A percentile compares a stretch with the other conserved stretches of the same genome.
These are phyloP conservation scores for Phytophthora pini DNA, from an alignment of 352 stramenopile species.

Conservation along the genomic window DNA sequence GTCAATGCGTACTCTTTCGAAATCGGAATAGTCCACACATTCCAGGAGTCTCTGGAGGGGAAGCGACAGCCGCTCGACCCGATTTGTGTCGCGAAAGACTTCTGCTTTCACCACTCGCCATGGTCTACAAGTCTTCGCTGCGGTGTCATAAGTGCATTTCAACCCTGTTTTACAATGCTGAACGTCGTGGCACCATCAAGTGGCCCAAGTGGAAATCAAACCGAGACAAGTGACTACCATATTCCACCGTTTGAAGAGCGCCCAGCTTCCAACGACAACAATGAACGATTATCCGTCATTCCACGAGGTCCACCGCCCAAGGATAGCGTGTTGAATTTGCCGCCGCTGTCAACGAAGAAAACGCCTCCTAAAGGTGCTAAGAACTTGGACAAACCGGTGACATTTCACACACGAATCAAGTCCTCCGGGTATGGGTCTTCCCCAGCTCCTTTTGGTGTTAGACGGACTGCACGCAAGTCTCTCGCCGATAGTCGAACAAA, in stretches of 20 bases:
- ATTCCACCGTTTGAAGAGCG: slow-evolving; percentile 1
- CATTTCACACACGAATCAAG: slow-evolving; percentile 79
- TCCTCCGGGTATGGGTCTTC: slow-evolving; percentile 82
- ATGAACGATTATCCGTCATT: slow-evolving; percentile 54
- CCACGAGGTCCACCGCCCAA: slow-evolving; percentile 47
- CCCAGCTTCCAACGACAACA: slow-evolving; percentile 12
- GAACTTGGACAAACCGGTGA: slow-evolving; percentile 73
- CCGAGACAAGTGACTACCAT: background rate
- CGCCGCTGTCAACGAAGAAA: slow-evolving; percentile 41
- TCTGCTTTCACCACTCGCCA: slow-evolving; percentile 48
- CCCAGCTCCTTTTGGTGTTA: slow-evolving; percentile 26
- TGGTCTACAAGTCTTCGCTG: slow-evolving; percentile 34
- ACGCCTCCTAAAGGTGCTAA: slow-evolving; percentile 39
- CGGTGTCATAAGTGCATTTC: slow-evolving; percentile 69
- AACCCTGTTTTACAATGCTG: slow-evolving; percentile 67
- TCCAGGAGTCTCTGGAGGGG: slow-evolving; percentile 36
- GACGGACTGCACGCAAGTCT: slow-evolving; percentile 24
- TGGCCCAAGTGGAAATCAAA: slow-evolving; percentile 22
- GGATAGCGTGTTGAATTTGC: slow-evolving; percentile 66
- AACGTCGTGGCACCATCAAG: background rate
- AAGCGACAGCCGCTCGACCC: slow-evolving; percentile 15
- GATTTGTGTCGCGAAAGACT: slow-evolving; percentile 62
- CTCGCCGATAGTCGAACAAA: slow-evolving; percentile 7
- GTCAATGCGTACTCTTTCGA: slow-evolving; percentile 81
- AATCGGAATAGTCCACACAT: slow-evolving; percentile 57